These are phyloP conservation scores for Diaporthe velutina DNA, from an alignment of 2,329 filamentous ascomycete genomes.

Conservation along the genomic window DNA sequence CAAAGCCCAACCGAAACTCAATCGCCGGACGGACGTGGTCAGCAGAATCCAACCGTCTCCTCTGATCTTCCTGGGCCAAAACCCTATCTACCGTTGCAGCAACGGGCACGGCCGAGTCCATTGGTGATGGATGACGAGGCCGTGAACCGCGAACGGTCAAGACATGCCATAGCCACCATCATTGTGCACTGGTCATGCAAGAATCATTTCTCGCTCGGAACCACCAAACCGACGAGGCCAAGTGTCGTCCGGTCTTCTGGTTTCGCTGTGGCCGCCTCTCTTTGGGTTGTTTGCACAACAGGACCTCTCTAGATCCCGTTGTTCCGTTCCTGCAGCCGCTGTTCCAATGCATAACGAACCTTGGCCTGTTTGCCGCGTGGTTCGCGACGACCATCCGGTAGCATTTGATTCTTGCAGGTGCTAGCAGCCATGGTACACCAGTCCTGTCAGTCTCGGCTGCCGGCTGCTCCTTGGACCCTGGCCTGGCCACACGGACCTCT, in stretches of 20 bases:
- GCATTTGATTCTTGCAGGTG: background rate
- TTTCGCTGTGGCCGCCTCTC: background rate
- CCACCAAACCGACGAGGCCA: background rate
- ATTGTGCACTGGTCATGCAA: too few relatives aligned
- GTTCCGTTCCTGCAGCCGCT: constrained; percentile 17
- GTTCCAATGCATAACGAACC: background rate
- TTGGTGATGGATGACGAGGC: background rate
- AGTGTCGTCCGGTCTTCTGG: constrained; percentile 15
- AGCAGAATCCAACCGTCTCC: background rate
- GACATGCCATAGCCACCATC: background rate
- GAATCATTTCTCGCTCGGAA: background rate
- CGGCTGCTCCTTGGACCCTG: constrained; percentile 21
- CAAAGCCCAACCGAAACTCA: constrained; percentile 14
- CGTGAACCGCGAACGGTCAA: background rate
- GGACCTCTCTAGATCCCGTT: background rate
- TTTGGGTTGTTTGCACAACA: background rate
- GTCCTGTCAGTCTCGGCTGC: constrained; percentile 28
- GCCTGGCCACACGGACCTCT: constrained; percentile 10
- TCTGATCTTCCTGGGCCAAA: constrained; percentile 18
- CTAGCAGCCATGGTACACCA: background rate
- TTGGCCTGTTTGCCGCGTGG: constrained; percentile 7
- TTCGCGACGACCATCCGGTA: background rate
- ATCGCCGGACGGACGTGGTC: background rate
- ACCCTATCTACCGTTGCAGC: constrained; percentile 5
- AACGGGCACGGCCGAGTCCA: constrained; percentile 5